Conservation (phyloP, 2,329 filamentous ascomycete genomes). For the Aspergillus sp. region DNA sequence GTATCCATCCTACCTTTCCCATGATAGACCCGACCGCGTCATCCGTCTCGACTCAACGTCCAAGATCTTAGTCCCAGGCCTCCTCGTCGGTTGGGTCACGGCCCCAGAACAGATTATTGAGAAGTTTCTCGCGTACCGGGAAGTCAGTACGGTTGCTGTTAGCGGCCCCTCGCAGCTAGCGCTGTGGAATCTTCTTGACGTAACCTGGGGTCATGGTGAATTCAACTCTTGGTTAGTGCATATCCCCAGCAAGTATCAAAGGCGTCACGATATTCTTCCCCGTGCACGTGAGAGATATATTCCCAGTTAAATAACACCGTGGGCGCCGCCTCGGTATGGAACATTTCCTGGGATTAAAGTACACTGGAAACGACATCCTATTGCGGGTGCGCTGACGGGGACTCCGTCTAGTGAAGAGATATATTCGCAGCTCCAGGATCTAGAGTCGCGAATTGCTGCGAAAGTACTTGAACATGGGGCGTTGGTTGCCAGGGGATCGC, state of each 20-base stretch:
- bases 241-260: not conserved
- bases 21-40: slow-evolving; percentile 78
- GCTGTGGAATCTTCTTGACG: not conserved
- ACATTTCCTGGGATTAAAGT: slow-evolving; percentile 13
- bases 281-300: slow-evolving; percentile 50
- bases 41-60: slow-evolving; percentile 84
- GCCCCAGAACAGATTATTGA: slow-evolving; percentile 76
- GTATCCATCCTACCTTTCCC: slow-evolving; percentile 67
- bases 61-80: slow-evolving; percentile 77
- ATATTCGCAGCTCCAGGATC: not conserved
- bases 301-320: slow-evolving; percentile 69
- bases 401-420: not conserved
- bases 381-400: not conserved
- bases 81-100: slow-evolving; percentile 79
- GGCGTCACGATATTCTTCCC: not conserved
- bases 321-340: slow-evolving; percentile 73
- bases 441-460: not conserved
- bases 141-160: slow-evolving; percentile 75
- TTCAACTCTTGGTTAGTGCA: not conserved
- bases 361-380: not conserved
- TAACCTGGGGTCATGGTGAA: not conserved
- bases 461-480: not conserved
- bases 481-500: not conserved
- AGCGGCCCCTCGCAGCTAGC: slow-evolving; percentile 51
- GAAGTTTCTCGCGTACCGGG: slow-evolving; percentile 72